phyloP scores from a whole-genome alignment of 305 asterid species.

The Striga hermonthica region DNA sequence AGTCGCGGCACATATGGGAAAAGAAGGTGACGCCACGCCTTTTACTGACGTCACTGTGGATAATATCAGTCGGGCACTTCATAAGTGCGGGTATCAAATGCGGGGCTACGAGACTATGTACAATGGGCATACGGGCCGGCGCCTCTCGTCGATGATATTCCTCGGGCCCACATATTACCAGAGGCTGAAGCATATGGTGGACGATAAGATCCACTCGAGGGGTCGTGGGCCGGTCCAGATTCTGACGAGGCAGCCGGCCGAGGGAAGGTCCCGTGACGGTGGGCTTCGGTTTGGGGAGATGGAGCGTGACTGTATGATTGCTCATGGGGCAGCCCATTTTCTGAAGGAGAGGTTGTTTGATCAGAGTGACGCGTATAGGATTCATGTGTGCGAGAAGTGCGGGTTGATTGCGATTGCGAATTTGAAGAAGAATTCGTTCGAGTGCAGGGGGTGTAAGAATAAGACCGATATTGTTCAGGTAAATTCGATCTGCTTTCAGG shows the following conservation, averaged over 20 bases:
- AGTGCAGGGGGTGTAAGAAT: constrained; percentile 96
- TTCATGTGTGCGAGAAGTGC: constrained; percentile 87
- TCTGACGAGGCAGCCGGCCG: constrained; percentile 97
- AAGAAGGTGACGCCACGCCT: constrained; percentile 99
- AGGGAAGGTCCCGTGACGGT: constrained; percentile 96
- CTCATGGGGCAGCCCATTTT: constrained; percentile 96
- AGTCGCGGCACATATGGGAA: constrained; percentile 98
- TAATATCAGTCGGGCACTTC: constrained; percentile 90
- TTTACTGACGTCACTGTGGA: constrained; percentile 97
- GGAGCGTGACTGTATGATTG: constrained; percentile 99
- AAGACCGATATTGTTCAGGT: constrained; percentile 96
- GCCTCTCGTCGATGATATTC: constrained; percentile 77
- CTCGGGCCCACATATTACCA: constrained; percentile 97
- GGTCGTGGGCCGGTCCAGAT: constrained; percentile 97
- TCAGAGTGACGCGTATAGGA: constrained; percentile 94
- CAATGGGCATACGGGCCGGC: constrained; percentile 91
- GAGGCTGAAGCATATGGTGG: constrained; percentile 97
- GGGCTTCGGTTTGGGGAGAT: constrained; percentile 97
- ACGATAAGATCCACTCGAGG: constrained; percentile 93
- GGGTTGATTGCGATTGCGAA: constrained; percentile 92
- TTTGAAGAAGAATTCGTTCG: constrained; percentile 83
- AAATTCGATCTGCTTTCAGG: neutral
- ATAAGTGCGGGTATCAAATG: constrained; percentile 96
- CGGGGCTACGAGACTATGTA: constrained; percentile 98
- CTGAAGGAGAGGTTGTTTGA: constrained; percentile 89